Evolutionary conservation across 1,284 basidiomycete species (phyloP).

Genomic region (Heliocybe sulcata): DNA sequence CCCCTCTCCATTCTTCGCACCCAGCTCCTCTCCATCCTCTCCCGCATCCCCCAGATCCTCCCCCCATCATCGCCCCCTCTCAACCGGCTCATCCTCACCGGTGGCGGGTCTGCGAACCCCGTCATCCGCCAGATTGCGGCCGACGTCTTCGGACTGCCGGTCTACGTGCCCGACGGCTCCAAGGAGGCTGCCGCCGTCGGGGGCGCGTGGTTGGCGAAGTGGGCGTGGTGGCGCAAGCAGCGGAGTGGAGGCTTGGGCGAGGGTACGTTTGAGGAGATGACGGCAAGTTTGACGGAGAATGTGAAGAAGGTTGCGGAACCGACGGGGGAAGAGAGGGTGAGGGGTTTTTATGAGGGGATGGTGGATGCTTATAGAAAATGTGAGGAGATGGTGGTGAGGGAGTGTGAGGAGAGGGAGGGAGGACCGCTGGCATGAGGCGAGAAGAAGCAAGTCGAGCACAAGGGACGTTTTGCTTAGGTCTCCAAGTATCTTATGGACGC

Average conservation of each 20-base stretch:
- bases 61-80: slow-evolving; percentile 51
- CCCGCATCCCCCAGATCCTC: slow-evolving; percentile 62
- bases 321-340: slow-evolving; percentile 19
- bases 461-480: too few species aligned
- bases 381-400: slow-evolving; percentile 29
- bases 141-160: slow-evolving; percentile 71
- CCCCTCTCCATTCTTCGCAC: slow-evolving; percentile 83
- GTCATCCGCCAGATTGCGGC: slow-evolving; percentile 73
- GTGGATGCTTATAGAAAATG: slow-evolving; percentile 30
- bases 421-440: not conserved
- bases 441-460: not conserved
- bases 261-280: slow-evolving; percentile 61
- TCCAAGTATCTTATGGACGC: not conserved
- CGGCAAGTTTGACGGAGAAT: slow-evolving; percentile 33
- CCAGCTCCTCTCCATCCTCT: slow-evolving; percentile 76
- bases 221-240: slow-evolving; percentile 55
- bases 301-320: slow-evolving; percentile 58
- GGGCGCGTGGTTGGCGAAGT: slow-evolving; percentile 63
- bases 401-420: not conserved
- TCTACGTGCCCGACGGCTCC: slow-evolving; percentile 54
- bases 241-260: slow-evolving; percentile 18
- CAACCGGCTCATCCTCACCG: slow-evolving; percentile 69
- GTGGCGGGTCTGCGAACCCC: slow-evolving; percentile 73
- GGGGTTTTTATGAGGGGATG: slow-evolving; percentile 21
- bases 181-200: slow-evolving; percentile 69